Base-by-base conservation (phyloP, 352 stramenopile species). In the Pythium aristosporum region DNA sequence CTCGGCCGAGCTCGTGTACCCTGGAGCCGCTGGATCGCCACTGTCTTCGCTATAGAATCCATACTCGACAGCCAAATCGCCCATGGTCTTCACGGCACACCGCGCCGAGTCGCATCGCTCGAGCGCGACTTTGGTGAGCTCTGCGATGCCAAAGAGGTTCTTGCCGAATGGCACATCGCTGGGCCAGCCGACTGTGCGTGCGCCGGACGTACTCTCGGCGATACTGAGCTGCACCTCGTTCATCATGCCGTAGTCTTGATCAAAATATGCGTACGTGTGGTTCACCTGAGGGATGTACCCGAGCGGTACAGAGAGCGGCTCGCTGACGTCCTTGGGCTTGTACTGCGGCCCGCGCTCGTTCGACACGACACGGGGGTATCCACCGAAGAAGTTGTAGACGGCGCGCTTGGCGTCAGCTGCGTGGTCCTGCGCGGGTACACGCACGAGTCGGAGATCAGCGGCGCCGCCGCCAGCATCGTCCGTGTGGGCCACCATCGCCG, bases 191-290 rank as follows among this genome's bases (percentile, higher is more conserved):
- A 87, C 66, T 53, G 76, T 86, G 12, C 80, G 74, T 11, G 79
- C 83, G 15, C 76, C 76, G 46, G 84, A 96, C 30, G 89, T 97
- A 32, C 75, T 92, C 75, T 97, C 91, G 28, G 82, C 88, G 49
- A 97, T 97, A 30, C 71, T 90, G 23, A 97, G 69, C 67, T 93
- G 75, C 41, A 90, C 71, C 70, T 97, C 91, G 72, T 98, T 98
- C 52, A 96, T 91, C 69, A 95, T 87, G 47, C 80, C 88, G 61
- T 98, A 86, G 67, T 86, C 77, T 53, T 92, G 88, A 65, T 98
- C 91, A 61, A 95, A 85, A 72, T 96, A 96, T 2, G 82, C 87
- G 68, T 88, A 98, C 13, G 91, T 98, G 68, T 92, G 78, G 8
- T 67, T 52, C 32, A 97, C 82, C 73, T 98, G 76, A 18, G 82